Conservation (phyloP, 306 rosid genomes). For the Cajanus cajan region DNA sequence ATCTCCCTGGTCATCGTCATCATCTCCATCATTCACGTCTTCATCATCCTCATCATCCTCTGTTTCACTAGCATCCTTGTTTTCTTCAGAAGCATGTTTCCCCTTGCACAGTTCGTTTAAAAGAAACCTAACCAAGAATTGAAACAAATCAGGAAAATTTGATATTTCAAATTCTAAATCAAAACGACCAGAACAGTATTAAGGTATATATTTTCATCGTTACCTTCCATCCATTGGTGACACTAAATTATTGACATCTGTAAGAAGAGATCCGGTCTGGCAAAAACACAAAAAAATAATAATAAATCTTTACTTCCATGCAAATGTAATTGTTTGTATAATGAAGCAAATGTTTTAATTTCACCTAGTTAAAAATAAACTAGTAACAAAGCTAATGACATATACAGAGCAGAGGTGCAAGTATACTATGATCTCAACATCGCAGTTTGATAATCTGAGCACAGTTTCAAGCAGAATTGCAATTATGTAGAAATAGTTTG, state of each 20-base stretch:
- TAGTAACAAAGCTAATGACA: not conserved
- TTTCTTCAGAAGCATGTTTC: conserved; percentile 42
- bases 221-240: conserved; percentile 59
- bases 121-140: conserved; percentile 59
- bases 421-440: not conserved
- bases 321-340: not conserved
- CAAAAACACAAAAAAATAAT: conserved; percentile 2
- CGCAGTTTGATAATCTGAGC: not conserved
- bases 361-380: not conserved
- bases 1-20: conserved; percentile 63
- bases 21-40: conserved; percentile 65
- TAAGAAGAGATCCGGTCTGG: conserved; percentile 52
- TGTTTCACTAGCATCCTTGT: conserved; percentile 76
- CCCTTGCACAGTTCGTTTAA: conserved; percentile 45
- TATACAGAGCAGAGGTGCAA: not conserved
- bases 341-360: not conserved
- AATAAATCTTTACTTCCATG: not conserved
- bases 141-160: not conserved
- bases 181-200: not conserved
- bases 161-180: not conserved
- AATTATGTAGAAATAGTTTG: not conserved
- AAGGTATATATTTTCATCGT: not conserved
- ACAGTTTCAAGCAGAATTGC: not conserved
- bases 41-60: conserved; percentile 71
- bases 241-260: conserved; percentile 26